Evolutionary conservation across 805 yeast genomes (phyloP).

Genomic region (Cyberlindnera veronae): DNA sequence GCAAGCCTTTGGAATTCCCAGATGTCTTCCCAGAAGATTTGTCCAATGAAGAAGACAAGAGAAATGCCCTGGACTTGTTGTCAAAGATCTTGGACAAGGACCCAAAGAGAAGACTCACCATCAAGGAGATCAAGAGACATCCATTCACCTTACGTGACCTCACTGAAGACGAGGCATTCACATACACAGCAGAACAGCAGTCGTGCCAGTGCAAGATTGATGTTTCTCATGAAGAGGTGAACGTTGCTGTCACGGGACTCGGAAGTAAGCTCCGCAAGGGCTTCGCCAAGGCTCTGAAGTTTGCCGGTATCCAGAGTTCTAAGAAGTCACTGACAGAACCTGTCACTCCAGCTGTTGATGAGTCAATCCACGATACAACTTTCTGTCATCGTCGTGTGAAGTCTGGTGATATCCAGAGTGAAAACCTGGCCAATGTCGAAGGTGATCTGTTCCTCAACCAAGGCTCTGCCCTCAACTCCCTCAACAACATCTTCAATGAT

Average conservation of each 20-base stretch:
- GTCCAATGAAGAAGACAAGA: constrained; percentile 38
- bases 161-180: constrained; percentile 24
- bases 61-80: constrained; percentile 53
- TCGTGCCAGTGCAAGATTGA: constrained; percentile 38
- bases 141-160: constrained; percentile 57
- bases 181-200: constrained; percentile 25
- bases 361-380: not conserved
- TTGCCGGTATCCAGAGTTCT: constrained; percentile 22
- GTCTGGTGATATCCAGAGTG: constrained; percentile 23
- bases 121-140: constrained; percentile 70
- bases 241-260: constrained; percentile 79
- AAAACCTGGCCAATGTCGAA: constrained; percentile 27
- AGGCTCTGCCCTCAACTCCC: constrained; percentile 25
- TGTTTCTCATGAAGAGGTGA: constrained; percentile 64
- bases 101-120: constrained; percentile 63
- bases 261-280: constrained; percentile 52
- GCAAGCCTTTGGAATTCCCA: constrained; percentile 59
- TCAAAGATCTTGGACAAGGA: constrained; percentile 61
- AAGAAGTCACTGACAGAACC: constrained; percentile 3
- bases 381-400: constrained; percentile 20
- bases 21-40: constrained; percentile 41
- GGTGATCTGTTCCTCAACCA: constrained; percentile 30
- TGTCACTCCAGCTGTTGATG: not conserved
- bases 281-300: constrained; percentile 26
- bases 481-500: constrained; percentile 26